phyloP scores from a whole-genome alignment of 202 grass and related monocot species.

The Eragrostis tef region DNA sequence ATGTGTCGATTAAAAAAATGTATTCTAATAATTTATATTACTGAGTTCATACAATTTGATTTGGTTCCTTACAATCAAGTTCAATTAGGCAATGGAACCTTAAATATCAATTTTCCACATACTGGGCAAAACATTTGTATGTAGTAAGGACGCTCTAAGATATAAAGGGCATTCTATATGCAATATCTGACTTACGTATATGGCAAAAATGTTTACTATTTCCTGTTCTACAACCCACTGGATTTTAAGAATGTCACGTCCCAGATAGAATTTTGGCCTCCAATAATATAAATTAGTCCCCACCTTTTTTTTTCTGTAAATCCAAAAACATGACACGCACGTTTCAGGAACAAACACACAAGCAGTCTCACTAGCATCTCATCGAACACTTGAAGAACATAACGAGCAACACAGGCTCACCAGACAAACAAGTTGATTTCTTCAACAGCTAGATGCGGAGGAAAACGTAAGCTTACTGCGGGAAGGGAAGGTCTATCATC shows the following conservation, averaged over 20 bases:
- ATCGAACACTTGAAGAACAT: constrained; percentile 20
- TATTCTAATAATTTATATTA: not conserved
- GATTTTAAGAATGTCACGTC: not conserved
- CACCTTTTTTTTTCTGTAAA: not conserved
- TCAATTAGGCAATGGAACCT: not conserved
- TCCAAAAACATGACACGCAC: not conserved
- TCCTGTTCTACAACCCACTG: not conserved
- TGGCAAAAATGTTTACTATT: not conserved
- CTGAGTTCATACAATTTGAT: not conserved
- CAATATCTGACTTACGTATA: not conserved
- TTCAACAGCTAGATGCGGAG: not conserved
- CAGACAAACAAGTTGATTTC: not conserved
- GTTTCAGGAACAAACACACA: not conserved
- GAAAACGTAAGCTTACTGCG: not conserved
- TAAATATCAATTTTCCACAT: not conserved
- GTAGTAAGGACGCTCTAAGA: not conserved
- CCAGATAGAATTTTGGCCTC: not conserved
- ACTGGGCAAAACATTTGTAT: not conserved
- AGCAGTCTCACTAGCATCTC: not conserved
- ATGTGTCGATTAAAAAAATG: constrained; percentile 31
- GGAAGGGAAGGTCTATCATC: not conserved
- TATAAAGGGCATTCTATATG: not conserved
- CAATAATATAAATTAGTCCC: not conserved
- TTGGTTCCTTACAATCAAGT: not conserved
- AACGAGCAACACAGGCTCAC: not conserved